Base-by-base conservation (phyloP, 139 green algal genomes). In the Ettlia oleoabundans region DNA sequence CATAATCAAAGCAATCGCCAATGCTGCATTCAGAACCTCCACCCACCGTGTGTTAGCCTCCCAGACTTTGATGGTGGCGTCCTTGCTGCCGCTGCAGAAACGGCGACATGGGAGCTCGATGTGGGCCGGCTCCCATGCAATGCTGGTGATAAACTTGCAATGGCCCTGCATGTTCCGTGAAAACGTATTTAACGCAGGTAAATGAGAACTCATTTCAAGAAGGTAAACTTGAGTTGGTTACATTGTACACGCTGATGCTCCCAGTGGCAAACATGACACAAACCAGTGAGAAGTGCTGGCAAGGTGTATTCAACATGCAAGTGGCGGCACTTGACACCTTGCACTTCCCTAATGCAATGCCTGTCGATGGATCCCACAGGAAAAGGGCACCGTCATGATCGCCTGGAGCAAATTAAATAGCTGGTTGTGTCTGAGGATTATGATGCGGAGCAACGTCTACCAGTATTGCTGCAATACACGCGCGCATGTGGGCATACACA, bases 81-180 rank as follows among this genome's bases (percentile, higher is more conserved):
- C 97, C 42, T 94, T 94, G 37, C 88, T 95, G 24, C 89, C 94
- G 32, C 80, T 96, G 30, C 83, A 93, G 73, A 99, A 94, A 22
- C 92, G 88, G 9, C 84, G 81, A 40, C 81, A 82, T 30, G 97
- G 97, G 32, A 93, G 84, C 21, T 86, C 88, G 47, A 93, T 83
- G 84, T 99, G 97, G 0, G 94, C 94, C 0, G 97, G 97, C 90
- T 99, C 94, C 97, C 97, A 99, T 4, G 94, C 86, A 28, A 99
- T 47, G 2, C 83, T 90, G 7, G 92, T 98, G 62, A 99, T 94
- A 86, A 92, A 98, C 86, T 99, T 98, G n/a, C 87, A 90, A 85
- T 99, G 97, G 4, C 92, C 97, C 81, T 91, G 81, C 37, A 38
- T 32, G 3, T 21, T 32, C 21, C 47, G 47, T 26, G 3, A 42